These are phyloP conservation scores for Sphagnum contortum DNA, from an alignment of 225 moss, liverwort and hornwort genomes.

Conservation along the genomic window DNA sequence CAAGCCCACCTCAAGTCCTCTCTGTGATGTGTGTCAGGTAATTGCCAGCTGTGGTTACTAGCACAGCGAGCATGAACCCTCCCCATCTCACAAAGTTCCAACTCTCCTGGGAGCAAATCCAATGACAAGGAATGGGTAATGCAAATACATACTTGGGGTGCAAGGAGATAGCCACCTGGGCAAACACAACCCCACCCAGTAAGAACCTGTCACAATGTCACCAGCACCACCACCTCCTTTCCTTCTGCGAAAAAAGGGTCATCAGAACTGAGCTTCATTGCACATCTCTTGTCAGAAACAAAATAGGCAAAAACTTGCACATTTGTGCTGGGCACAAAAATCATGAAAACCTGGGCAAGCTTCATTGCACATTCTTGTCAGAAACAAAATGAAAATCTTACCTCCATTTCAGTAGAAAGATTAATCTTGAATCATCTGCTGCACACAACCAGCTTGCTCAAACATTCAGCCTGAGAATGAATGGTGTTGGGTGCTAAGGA, in stretches of 20 bases:
- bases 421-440: too few species aligned
- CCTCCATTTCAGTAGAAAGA: too few species aligned
- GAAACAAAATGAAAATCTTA: too few species aligned
- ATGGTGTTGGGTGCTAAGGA: too few species aligned
- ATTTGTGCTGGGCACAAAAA: too few species aligned
- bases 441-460: too few species aligned
- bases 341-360: too few species aligned
- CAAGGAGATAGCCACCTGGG: slow-evolving; percentile 83
- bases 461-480: too few species aligned
- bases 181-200: slow-evolving; percentile 87
- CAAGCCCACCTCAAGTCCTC: slow-evolving; percentile 65
- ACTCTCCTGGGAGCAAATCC: not conserved
- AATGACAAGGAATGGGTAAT: not conserved
- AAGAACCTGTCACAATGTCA: slow-evolving; percentile 85
- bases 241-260: slow-evolving; percentile 38
- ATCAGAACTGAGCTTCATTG: slow-evolving; percentile 3
- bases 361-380: too few species aligned
- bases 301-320: too few species aligned
- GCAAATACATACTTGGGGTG: slow-evolving; percentile 51
- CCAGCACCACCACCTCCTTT: slow-evolving; percentile 80
- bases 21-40: not conserved
- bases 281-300: too few species aligned
- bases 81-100: not conserved
- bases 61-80: too few species aligned
- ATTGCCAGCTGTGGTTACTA: not conserved